phyloP scores from a whole-genome alignment of 768 basidiomycete species.

The Tulasnella sp. region DNA sequence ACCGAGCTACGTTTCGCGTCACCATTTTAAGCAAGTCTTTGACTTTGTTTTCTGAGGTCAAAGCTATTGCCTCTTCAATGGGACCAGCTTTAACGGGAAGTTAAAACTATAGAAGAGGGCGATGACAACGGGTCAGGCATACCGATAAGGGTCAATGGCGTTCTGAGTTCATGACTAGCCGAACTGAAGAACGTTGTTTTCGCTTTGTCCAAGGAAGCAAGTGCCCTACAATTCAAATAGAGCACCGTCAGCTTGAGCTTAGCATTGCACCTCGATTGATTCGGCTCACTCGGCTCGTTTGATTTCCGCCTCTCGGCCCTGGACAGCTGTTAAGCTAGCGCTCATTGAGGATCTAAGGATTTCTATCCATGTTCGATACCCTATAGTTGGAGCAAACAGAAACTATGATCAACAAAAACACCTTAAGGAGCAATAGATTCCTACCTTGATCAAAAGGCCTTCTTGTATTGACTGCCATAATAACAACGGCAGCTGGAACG shows the following conservation, averaged over 20 bases:
- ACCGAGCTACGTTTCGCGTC: slow-evolving; percentile 25
- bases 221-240: slow-evolving; percentile 15
- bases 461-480: slow-evolving; percentile 23
- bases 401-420: neutral
- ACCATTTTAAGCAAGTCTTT: slow-evolving; percentile 20
- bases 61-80: slow-evolving; percentile 18
- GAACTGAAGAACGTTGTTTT: slow-evolving; percentile 24
- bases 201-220: slow-evolving; percentile 22
- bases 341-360: slow-evolving; percentile 18
- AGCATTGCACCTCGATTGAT: neutral
- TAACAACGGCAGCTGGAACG: slow-evolving; percentile 20
- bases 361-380: slow-evolving; percentile 21
- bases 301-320: slow-evolving; percentile 22
- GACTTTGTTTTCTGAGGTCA: slow-evolving; percentile 17
- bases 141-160: slow-evolving; percentile 23
- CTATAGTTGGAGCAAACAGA: neutral
- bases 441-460: slow-evolving; percentile 20
- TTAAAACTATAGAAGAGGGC: neutral
- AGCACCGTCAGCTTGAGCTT: neutral
- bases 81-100: slow-evolving; percentile 17
- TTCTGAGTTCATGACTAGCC: slow-evolving; percentile 23
- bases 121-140: too few species aligned
- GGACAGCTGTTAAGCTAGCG: slow-evolving; percentile 19
- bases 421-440: neutral
- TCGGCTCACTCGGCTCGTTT: slow-evolving; percentile 19